Conservation (phyloP, 2,329 filamentous ascomycete species). For the Coniochaeta ligniaria region DNA sequence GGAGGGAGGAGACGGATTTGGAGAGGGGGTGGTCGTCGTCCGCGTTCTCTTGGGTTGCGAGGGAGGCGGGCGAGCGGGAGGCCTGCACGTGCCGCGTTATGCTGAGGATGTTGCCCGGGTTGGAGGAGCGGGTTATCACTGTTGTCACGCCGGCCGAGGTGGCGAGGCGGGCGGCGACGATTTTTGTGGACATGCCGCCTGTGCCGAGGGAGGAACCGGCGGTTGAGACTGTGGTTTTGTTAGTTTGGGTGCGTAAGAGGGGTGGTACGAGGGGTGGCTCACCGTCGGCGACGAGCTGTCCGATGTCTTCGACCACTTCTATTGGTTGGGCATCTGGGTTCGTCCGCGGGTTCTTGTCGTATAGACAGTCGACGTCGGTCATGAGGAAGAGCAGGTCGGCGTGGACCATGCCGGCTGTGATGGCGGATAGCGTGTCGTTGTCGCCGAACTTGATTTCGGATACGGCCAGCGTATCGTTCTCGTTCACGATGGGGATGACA, state of each 20-base stretch:
- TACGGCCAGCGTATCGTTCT: conserved; percentile 95
- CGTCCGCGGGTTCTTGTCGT: conserved; percentile 87
- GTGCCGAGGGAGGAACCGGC: conserved; percentile 86
- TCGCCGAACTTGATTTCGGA: conserved; percentile 99
- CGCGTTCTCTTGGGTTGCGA: conserved; percentile 16
- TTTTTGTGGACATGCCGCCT: conserved; percentile 96
- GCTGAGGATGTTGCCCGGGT: conserved; percentile 80
- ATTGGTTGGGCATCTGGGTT: conserved; percentile 84
- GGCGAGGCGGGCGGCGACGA: conserved; percentile 83
- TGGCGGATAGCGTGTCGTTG: conserved; percentile 94
- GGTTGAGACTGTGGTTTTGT: conserved; percentile 59
- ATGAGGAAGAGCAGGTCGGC: conserved; percentile 96
- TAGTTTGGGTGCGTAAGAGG: not conserved
- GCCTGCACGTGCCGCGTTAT: conserved; percentile 78
- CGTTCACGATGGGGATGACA: conserved; percentile 96
- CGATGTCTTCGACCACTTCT: conserved; percentile 86
- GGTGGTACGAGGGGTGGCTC: conserved; percentile 16
- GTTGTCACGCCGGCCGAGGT: conserved; percentile 94
- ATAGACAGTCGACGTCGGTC: conserved; percentile 97
- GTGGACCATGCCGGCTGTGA: conserved; percentile 94
- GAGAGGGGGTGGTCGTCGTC: conserved; percentile 24
- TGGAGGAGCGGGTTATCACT: conserved; percentile 89
- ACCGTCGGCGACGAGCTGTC: conserved; percentile 74
- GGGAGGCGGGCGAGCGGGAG: conserved; percentile 33
- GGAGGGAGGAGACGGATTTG: conserved; percentile 34